These are phyloP conservation scores for Pyropia yezoensis DNA, from an alignment of 23 red algal genomes.

Conservation along the genomic window DNA sequence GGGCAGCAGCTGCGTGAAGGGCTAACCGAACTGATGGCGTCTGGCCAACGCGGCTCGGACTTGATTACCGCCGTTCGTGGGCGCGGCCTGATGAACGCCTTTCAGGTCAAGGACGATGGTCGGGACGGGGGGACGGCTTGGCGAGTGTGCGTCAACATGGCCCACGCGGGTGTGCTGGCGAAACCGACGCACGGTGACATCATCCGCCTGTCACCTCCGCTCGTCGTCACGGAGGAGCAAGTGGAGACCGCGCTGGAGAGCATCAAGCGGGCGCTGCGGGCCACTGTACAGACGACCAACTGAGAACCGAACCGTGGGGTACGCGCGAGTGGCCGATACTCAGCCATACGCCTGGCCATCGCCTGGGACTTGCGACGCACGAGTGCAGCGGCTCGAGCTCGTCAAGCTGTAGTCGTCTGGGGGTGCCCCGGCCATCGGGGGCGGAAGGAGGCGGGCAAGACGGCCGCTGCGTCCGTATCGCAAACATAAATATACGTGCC, in stretches of 20 bases:
- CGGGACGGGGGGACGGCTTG: conserved; percentile 48
- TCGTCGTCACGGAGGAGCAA: conserved; percentile 73
- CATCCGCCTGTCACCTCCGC: conserved; percentile 85
- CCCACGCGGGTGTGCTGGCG: conserved; percentile 65
- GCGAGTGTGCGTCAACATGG: conserved; percentile 68
- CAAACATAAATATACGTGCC: no score
- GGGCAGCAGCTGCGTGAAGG: conserved; percentile 40
- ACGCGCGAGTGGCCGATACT: no score
- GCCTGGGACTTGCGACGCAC: no score
- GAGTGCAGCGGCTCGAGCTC: no score
- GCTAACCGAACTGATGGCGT: conserved; percentile 11
- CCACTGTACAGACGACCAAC: no score
- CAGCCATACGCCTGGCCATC: no score
- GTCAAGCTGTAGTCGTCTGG: no score
- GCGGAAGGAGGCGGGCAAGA: no score
- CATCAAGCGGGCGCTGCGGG: no score
- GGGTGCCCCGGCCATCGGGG: no score
- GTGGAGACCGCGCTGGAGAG: conserved; percentile 16
- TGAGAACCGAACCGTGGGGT: no score
- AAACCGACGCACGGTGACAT: conserved; percentile 92
- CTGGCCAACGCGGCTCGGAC: not conserved
- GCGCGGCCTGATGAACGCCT: conserved; percentile 65
- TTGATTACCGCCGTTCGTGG: conserved; percentile 71
- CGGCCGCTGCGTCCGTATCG: no score
- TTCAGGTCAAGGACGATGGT: conserved; percentile 45